Conservation (phyloP, 2,329 filamentous ascomycete species). For the Sporothrix inflata region DNA sequence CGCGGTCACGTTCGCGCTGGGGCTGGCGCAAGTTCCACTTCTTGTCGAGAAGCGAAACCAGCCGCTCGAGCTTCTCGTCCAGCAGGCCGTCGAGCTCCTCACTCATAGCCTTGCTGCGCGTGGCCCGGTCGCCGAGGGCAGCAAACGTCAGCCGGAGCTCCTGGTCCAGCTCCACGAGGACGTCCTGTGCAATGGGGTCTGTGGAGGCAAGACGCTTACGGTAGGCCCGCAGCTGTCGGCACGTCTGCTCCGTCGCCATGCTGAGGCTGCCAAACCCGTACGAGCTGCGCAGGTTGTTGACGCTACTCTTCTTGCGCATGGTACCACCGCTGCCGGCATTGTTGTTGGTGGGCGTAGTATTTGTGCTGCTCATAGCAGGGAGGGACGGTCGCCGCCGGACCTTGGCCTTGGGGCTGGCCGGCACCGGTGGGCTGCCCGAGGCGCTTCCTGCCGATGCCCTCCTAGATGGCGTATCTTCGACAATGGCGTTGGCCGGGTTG, state of each 20-base stretch:
- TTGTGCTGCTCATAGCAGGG: slow-evolving; percentile 48
- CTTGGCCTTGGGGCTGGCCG: slow-evolving; percentile 53
- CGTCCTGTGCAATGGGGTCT: slow-evolving; percentile 58
- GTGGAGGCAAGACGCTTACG: slow-evolving; percentile 64
- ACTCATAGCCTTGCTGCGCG: slow-evolving; percentile 56
- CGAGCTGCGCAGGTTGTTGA: slow-evolving; percentile 30
- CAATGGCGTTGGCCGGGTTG: slow-evolving; percentile 48
- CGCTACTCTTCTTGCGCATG: slow-evolving; percentile 51
- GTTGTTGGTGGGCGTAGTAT: slow-evolving; percentile 35
- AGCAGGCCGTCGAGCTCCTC: slow-evolving; percentile 67
- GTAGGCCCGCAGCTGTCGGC: slow-evolving; percentile 63
- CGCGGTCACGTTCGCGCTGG: neutral
- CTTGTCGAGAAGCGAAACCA: slow-evolving; percentile 73
- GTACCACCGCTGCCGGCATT: slow-evolving; percentile 8
- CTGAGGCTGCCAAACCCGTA: slow-evolving; percentile 59
- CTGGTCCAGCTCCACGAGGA: slow-evolving; percentile 65
- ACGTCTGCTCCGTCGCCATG: slow-evolving; percentile 67
- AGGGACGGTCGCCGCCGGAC: slow-evolving; percentile 56
- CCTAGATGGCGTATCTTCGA: slow-evolving; percentile 54
- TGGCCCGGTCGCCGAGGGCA: slow-evolving; percentile 61
- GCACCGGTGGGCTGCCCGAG: slow-evolving; percentile 50
- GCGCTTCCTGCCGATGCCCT: slow-evolving; percentile 50
- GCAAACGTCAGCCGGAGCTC: slow-evolving; percentile 66
- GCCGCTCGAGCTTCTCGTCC: slow-evolving; percentile 74
- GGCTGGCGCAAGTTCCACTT: slow-evolving; percentile 57